Base-by-base conservation (phyloP, 768 basidiomycete species). In the Scleroderma citrinum region DNA sequence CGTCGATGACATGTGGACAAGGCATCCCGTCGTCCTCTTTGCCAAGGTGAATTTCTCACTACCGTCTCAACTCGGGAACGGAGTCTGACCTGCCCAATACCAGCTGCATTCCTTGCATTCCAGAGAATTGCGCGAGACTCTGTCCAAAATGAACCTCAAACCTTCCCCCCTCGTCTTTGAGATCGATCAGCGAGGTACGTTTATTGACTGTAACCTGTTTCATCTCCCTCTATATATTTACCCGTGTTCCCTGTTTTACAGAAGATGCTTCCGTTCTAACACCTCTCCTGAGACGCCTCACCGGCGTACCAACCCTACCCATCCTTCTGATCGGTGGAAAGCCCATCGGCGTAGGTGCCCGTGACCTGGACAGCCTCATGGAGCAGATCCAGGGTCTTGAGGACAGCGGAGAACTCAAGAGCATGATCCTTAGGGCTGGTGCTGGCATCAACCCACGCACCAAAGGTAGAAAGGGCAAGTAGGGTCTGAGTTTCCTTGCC, bases 11-110 rank as follows among this genome's bases (percentile, higher is more conserved):
- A 79, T 85, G 1, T 91, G 89, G 89, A 56, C 73, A 3, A 74
- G 77, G 32, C 82, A 86, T 56, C 89, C 89, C 0, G 81, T 91
- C 32, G 77, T 90, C 50, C 68, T 91, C 14, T 89, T 85, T 58
- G 76, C 82, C 36, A 86, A 87, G 75, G 88, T 81, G 40, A 26
- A 64, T 57, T 50, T 37, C 50, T 19, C 10, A 19, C 21, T 54
- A 11, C 31, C 42, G 46, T 14, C 26, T 32, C 19, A n/a, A 19
- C 43, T 40, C 29, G 44, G 46, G 47, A 20, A 29, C 44, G 46
- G 23, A 5, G 35, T 24, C 57, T 58, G 29, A 51, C 24, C 13
- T 44, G 16, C 39, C 20, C 21, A 52, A 16, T 32, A n/a, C 23
- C 53, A 87, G 87, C 60, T 74, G 19, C 82, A 81, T 64, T 87